Percentiles rank a stretch among this genome's conserved stretches.
phyloP scores from a whole-genome alignment of 305 asterid genomes.

The Plantago lanceolata region DNA sequence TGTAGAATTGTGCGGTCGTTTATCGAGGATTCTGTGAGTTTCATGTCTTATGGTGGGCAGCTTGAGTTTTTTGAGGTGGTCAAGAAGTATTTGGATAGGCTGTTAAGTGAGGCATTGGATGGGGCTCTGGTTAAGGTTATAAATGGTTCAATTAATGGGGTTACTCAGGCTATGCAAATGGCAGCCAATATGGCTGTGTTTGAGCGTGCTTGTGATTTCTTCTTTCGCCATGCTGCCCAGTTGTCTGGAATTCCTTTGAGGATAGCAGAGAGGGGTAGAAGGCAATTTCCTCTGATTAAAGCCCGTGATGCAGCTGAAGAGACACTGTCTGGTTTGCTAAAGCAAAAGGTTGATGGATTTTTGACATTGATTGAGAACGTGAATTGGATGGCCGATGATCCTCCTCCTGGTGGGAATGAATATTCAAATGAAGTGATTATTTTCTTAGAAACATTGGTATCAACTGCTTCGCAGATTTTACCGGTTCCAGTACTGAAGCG shows the following conservation, averaged over 20 bases:
- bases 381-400: constrained; percentile 87
- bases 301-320: constrained; percentile 91
- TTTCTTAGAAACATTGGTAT: constrained; percentile 77
- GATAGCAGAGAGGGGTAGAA: constrained; percentile 80
- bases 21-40: constrained; percentile 89
- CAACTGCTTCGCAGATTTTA: constrained; percentile 85
- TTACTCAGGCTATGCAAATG: constrained; percentile 93
- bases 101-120: constrained; percentile 77
- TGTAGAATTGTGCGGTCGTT: constrained; percentile 94
- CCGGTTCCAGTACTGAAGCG: constrained; percentile 82
- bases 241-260: constrained; percentile 89
- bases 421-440: constrained; percentile 83
- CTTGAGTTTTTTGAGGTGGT: constrained; percentile 84
- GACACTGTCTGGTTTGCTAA: constrained; percentile 70
- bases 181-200: constrained; percentile 97
- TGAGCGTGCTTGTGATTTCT: constrained; percentile 95
- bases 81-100: constrained; percentile 88
- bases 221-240: constrained; percentile 95
- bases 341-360: constrained; percentile 96
- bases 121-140: constrained; percentile 72
- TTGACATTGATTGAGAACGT: constrained; percentile 78
- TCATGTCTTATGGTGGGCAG: constrained; percentile 94
- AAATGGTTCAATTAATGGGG: constrained; percentile 61
- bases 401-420: constrained; percentile 78
- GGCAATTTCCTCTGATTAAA: constrained; percentile 72